Conservation (phyloP, 805 yeast species). For the Ogataea henricii region DNA sequence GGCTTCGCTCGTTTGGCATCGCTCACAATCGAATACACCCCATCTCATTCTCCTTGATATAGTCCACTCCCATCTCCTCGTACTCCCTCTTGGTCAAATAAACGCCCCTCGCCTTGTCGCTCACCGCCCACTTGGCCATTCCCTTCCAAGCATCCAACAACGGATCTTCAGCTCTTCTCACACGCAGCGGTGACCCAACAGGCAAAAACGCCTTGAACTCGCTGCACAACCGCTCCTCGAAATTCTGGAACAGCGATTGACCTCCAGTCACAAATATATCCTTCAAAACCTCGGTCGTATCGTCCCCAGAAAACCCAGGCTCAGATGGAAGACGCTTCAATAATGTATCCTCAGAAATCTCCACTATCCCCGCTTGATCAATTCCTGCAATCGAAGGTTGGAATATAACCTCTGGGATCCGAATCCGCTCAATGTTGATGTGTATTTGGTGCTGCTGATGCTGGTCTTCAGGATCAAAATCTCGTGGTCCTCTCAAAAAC, state of each 20-base stretch:
- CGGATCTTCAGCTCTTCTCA: slow-evolving; percentile 69
- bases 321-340: slow-evolving; percentile 59
- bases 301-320: slow-evolving; percentile 54
- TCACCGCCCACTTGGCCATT: slow-evolving; percentile 76
- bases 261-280: slow-evolving; percentile 91
- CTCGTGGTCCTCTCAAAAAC: slow-evolving; percentile 88
- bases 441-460: slow-evolving; percentile 90
- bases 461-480: slow-evolving; percentile 77
- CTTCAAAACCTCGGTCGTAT: slow-evolving; percentile 47
- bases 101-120: slow-evolving; percentile 43
- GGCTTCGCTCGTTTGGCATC: too few relatives aligned
- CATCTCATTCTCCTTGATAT: slow-evolving; percentile 79
- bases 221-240: slow-evolving; percentile 62
- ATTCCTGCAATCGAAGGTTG: slow-evolving; percentile 93
- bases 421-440: slow-evolving; percentile 83
- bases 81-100: slow-evolving; percentile 72
- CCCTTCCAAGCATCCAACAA: slow-evolving; percentile 89
- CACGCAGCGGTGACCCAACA: slow-evolving; percentile 56
- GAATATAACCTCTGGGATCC: slow-evolving; percentile 89
- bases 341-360: slow-evolving; percentile 68
- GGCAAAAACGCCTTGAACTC: slow-evolving; percentile 80
- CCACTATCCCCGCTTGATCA: slow-evolving; percentile 93
- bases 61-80: slow-evolving; percentile 87
- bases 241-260: slow-evolving; percentile 61
- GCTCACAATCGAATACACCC: slow-evolving; percentile 46